phyloP scores from a whole-genome alignment of 805 yeast species.

The Candida odintsovae region DNA sequence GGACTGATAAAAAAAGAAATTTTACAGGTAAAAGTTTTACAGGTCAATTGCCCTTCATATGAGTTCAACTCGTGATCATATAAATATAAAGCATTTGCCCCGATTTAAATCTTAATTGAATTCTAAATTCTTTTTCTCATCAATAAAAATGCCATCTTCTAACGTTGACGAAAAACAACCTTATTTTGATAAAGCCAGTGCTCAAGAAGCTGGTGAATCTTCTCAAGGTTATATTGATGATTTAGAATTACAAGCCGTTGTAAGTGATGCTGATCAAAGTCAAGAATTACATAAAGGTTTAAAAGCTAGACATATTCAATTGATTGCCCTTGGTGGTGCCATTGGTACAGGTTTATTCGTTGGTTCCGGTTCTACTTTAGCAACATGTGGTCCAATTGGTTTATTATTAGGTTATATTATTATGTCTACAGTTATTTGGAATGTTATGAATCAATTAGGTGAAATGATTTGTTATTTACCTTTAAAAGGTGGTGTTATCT shows the following conservation, averaged over 20 bases:
- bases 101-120: too few relatives aligned
- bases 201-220: slow-evolving; percentile 17
- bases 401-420: slow-evolving; percentile 55
- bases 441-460: slow-evolving; percentile 59
- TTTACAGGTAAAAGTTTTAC: too few relatives aligned
- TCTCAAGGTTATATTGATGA: slow-evolving; percentile 23
- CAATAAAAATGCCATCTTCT: not conserved
- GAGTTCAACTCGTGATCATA: too few relatives aligned
- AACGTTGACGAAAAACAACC: slow-evolving; percentile 14
- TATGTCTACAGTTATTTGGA: slow-evolving; percentile 58
- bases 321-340: slow-evolving; percentile 81
- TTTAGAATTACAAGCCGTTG: slow-evolving; percentile 10
- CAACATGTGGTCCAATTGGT: slow-evolving; percentile 71
- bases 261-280: not conserved
- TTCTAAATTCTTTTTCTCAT: not conserved
- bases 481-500: slow-evolving; percentile 58
- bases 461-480: slow-evolving; percentile 64
- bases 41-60: too few relatives aligned
- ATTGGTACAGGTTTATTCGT: slow-evolving; percentile 84
- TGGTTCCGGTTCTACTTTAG: slow-evolving; percentile 59
- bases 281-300: slow-evolving; percentile 25
- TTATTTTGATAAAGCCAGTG: slow-evolving; percentile 4
- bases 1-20: too few relatives aligned
- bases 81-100: too few relatives aligned
- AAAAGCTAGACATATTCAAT: slow-evolving; percentile 65